Base-by-base conservation (phyloP, 164 flowering plant genomes). In the Vitis rotundifolia region DNA sequence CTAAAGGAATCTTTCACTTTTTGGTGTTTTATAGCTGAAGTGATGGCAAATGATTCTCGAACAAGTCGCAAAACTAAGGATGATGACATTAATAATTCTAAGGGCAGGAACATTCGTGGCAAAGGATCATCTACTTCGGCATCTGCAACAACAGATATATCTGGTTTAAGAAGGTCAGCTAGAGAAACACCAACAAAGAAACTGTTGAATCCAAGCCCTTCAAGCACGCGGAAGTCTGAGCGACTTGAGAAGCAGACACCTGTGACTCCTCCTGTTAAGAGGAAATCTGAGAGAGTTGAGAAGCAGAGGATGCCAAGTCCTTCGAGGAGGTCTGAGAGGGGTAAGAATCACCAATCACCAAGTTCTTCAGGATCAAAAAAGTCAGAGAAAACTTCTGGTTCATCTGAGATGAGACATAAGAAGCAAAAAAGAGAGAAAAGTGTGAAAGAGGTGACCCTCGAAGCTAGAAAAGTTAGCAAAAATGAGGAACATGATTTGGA, bases 91-190 rank as follows among this genome's bases (percentile, higher is more conserved):
- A 76, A 29, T 72, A 61, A 59, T 31, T 69, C 74, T 10, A 78
- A 68, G 29, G 78, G 70, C 15, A 75, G 58, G 64, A 60, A 56
- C 0, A 60, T 5, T 47, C 65, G 70, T 64, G 72, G 74, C 14
- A 83, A 72, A 72, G 77, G 58, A 63, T 59, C 70, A 15, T 51
- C 73, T 52, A 52, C 66, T 59, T 53, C 76, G 8, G 72, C 71
- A 5, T 64, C 80, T 59, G 65, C 65, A 68, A 16, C 67, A 53
- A 16, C 71, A 48, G 82, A 79, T 60, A 44, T 76, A 13, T 64
- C 77, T 63, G 68, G 75, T 61, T 56, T 83, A 60, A 87, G 92
- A 71, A 84, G 90, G 78, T 90, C 91, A 9, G 8, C 76, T 15
- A 78, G 91, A 61, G 89, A 81, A 57, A 66, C 82, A 64, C 56